phyloP scores from a whole-genome alignment of 208 protist species.

The Porcisia hertigi region DNA sequence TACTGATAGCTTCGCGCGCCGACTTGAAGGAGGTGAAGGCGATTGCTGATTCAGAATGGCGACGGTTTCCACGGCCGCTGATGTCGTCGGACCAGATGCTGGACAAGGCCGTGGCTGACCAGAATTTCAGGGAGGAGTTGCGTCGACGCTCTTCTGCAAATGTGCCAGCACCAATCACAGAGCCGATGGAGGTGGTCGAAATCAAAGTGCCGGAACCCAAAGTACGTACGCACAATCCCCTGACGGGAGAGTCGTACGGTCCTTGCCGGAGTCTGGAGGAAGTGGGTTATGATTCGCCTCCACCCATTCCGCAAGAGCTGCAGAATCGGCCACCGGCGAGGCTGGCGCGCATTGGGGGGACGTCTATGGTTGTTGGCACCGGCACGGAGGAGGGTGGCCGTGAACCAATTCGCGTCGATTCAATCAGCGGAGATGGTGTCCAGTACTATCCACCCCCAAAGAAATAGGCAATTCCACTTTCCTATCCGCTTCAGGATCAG shows the following conservation, averaged over 20 bases:
- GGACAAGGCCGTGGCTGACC: constrained; percentile 50
- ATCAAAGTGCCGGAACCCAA: constrained; percentile 77
- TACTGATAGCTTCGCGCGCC: constrained; percentile 64
- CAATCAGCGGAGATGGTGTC: constrained; percentile 45
- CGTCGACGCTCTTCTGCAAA: constrained; percentile 32
- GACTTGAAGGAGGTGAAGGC: constrained; percentile 71
- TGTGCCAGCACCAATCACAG: constrained; percentile 25
- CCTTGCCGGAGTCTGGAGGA: constrained; percentile 85
- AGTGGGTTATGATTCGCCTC: constrained; percentile 78
- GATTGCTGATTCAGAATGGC: constrained; percentile 63
- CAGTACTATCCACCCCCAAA: constrained; percentile 49
- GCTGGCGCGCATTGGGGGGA: constrained; percentile 70
- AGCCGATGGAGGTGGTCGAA: constrained; percentile 70
- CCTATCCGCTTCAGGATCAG: neutral
- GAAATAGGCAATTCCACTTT: constrained; percentile 13
- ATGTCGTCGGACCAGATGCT: constrained; percentile 70
- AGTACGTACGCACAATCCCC: constrained; percentile 49
- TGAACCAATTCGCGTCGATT: constrained; percentile 60
- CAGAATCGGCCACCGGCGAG: constrained; percentile 60
- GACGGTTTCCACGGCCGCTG: constrained; percentile 48
- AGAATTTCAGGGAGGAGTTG: constrained; percentile 39
- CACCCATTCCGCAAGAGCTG: constrained; percentile 68
- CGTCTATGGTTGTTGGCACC: constrained; percentile 80
- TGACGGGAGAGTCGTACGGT: constrained; percentile 60
- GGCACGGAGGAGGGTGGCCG: constrained; percentile 61